Conservation (phyloP, 495 filamentous ascomycete genomes). For the Penicillium herquei region DNA sequence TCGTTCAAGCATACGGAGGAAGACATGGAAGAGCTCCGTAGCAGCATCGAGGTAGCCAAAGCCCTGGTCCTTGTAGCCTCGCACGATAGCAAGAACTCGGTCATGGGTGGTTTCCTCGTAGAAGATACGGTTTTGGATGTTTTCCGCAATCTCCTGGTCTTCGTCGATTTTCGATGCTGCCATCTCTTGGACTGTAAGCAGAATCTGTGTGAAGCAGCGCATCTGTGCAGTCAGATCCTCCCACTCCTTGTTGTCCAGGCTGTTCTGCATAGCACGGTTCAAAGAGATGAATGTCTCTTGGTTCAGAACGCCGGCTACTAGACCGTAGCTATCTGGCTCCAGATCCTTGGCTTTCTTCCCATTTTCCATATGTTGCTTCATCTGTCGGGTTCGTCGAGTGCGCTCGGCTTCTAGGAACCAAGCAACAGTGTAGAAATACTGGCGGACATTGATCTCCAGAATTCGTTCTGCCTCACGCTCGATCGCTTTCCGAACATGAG, state of each 20-base stretch:
- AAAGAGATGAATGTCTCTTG: slow-evolving; percentile 90
- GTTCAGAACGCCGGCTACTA: slow-evolving; percentile 84
- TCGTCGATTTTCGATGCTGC: slow-evolving; percentile 78
- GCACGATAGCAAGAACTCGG: slow-evolving; percentile 70
- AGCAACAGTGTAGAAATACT: slow-evolving; percentile 89
- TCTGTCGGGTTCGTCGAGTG: slow-evolving; percentile 60
- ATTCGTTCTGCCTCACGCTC: slow-evolving; percentile 89
- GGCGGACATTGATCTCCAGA: slow-evolving; percentile 64
- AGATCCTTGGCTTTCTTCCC: slow-evolving; percentile 40
- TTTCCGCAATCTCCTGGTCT: slow-evolving; percentile 96
- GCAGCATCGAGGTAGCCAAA: slow-evolving; percentile 91
- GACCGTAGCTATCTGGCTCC: slow-evolving; percentile 75
- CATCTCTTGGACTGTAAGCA: slow-evolving; percentile 97
- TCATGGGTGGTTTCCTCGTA: slow-evolving; percentile 97
- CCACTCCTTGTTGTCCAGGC: slow-evolving; percentile 81
- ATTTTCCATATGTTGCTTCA: slow-evolving; percentile 35
- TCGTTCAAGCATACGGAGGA: slow-evolving; percentile 84
- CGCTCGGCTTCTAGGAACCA: slow-evolving; percentile 96
- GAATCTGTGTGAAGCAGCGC: slow-evolving; percentile 74
- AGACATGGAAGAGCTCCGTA: slow-evolving; percentile 89
- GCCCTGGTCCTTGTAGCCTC: slow-evolving; percentile 87
- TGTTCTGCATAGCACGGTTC: slow-evolving; percentile 75
- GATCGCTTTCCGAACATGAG: slow-evolving; percentile 80
- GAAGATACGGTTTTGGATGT: slow-evolving; percentile 93
- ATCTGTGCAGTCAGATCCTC: slow-evolving; percentile 81